phyloP scores from a whole-genome alignment of 192 early-diverging fungal genomes.

The Backusella mclennaniae region DNA sequence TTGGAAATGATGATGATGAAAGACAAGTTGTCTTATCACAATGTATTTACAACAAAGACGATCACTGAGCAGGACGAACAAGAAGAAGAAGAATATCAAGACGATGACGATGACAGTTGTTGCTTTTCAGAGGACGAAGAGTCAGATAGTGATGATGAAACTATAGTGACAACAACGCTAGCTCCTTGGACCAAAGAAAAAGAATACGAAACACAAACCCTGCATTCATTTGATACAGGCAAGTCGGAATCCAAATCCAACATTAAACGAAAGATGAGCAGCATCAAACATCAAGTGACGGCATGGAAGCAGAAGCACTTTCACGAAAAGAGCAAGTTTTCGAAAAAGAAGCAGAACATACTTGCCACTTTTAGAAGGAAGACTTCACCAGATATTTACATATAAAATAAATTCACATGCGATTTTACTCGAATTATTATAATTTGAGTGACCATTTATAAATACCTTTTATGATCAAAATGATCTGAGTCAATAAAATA shows the following conservation, averaged over 20 bases:
- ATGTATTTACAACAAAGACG: background rate
- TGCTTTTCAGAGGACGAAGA: background rate
- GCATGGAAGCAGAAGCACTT: background rate
- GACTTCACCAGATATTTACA: background rate
- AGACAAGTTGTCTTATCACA: background rate
- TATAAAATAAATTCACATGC: background rate
- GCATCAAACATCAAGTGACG: background rate
- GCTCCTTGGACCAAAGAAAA: background rate
- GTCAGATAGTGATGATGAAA: background rate
- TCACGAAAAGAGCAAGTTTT: background rate
- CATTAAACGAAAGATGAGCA: background rate
- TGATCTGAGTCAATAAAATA: constrained; percentile 5
- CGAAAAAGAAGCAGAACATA: background rate
- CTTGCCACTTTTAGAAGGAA: constrained; percentile 4
- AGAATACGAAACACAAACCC: background rate
- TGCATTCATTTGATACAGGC: background rate
- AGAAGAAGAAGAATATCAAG: background rate
- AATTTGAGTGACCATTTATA: background rate
- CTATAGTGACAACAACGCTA: background rate
- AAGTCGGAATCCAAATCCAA: background rate
- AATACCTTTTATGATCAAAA: background rate
- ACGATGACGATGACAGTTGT: background rate
- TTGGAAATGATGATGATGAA: background rate
- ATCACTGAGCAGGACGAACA: background rate
- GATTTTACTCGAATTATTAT: background rate